Evolutionary conservation across 108 stramenopile species (phyloP), one percentile per base, ranked within the genome.

Genomic region (Nitzschia sp.): DNA sequence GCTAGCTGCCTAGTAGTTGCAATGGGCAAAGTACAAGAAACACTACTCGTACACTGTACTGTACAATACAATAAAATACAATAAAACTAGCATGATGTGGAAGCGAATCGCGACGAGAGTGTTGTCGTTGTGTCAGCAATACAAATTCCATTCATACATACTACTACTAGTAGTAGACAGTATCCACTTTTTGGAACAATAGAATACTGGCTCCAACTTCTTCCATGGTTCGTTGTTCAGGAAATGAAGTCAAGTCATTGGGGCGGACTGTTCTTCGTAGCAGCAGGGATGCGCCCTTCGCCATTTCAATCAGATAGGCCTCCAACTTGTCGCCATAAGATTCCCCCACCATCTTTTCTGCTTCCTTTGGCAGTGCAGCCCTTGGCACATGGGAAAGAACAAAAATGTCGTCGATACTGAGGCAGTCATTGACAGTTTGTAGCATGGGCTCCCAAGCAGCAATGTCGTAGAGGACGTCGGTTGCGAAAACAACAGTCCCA

Each of bases 401-500:
- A 41, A 89, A 86, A 40, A 44, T 50, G 6, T 26, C 57, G 2
- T 51, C 10, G 8, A 7, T 20, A 9, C 44, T 24, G 11, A 86
- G 50, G 0, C 59, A 62, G 0, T 21, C 15, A 6, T n/a, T 34
- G 12, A 78, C 84, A 2, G 89, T 75, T 0, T 67, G 41, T 0
- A 90, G 24, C 43, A 86, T 40, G 0, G 78, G 75, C 20, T 17
- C 10, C 54, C 86, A 59, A 11, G 75, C 63, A 8, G 39, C 67
- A 50, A 85, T 55, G 71, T 90, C 85, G 63, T 90, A 90, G 7
- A 90, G 38, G 26, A 85, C 81, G 77, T 90, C 89, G 7, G 89
- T 83, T 5, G 86, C 89, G 8, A 90, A 40, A 5, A 85, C 75
- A 17, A 78, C 73, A 80, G 86, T 84, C 73, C 19, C 46, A 7